Base-by-base conservation (phyloP, 768 basidiomycete genomes). In the Phanerodontia chrysosporium region DNA sequence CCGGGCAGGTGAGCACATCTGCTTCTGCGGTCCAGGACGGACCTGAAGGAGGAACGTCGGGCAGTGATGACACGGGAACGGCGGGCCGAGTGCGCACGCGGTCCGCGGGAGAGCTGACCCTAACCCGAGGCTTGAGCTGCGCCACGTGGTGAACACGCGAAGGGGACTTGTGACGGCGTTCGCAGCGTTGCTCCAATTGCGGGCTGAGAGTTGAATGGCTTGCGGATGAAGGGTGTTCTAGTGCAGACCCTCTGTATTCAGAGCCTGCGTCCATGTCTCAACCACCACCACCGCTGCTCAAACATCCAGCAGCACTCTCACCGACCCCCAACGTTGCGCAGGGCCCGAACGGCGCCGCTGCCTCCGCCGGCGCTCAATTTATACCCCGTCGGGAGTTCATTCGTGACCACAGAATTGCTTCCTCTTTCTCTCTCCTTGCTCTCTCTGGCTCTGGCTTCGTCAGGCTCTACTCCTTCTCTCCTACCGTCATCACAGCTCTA, bases 321-420 rank as follows among this genome's bases (percentile, higher is more conserved):
- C 54, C 35, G 6, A 44, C 54, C 42, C 59, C 56, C 64, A 62
- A 60, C 55, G 58, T 57, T 58, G 54, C 65, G 29, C 62, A 61
- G 14, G 22, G 61, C 54, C 46, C 59, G 39, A 55, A 57, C 56
- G 49, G 27, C 55, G 49, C 51, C 51, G 36, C 35, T n/a, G 22
- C 58, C 72, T 58, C 70, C 75, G 60, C 80, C 56, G 80, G 82
- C 52, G 70, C 78, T 62, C 75, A 77, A 55, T 87, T 90, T 62
- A 77, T 78, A 35, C 89, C 90, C 22, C 74, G 89, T 66, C 86
- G 82, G 67, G 89, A 91, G 72, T 91, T 91, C 70, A 73, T 86
- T 59, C 82, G 79, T 35, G 82, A 87, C 66, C 79, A 78, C 54
- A 77, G 75, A 8, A 76, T 79, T 16, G 69, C 74, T 42, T 88